A percentile compares a stretch with the other conserved stretches of the same genome.
These are phyloP conservation scores for Annulohypoxylon bovei DNA, from an alignment of 495 filamentous ascomycete species.

Conservation along the genomic window DNA sequence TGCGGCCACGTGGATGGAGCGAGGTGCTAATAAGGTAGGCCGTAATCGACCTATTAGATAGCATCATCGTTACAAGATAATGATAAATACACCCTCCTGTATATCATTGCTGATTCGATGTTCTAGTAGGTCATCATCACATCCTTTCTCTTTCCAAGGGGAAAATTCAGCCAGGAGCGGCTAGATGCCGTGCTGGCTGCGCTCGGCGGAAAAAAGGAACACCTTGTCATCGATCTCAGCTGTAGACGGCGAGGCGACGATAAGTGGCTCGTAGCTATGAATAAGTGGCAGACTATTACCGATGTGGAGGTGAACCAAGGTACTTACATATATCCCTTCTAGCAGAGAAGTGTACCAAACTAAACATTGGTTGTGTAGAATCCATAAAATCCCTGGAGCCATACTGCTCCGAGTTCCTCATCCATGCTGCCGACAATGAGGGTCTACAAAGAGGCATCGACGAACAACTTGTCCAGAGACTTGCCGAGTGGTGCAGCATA, in stretches of 20 bases:
- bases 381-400: conserved; percentile 82
- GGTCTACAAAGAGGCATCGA: conserved; percentile 92
- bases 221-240: conserved; percentile 93
- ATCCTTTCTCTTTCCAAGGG: conserved; percentile 81
- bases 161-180: conserved; percentile 76
- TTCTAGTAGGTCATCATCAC: conserved; percentile 83
- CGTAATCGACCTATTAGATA: neutral
- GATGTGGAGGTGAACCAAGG: conserved; percentile 92
- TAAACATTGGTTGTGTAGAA: conserved; percentile 57
- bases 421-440: conserved; percentile 99
- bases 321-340: conserved; percentile 47
- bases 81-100: neutral
- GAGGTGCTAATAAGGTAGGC: conserved; percentile 88
- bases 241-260: conserved; percentile 77
- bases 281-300: conserved; percentile 97
- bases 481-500: conserved; percentile 86
- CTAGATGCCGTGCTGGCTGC: conserved; percentile 75
- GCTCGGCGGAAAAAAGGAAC: conserved; percentile 76
- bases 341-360: neutral
- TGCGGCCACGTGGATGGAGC: conserved; percentile 84
- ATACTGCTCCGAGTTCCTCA: conserved; percentile 94
- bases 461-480: conserved; percentile 76
- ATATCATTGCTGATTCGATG: conserved; percentile 10
- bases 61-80: neutral
- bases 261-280: conserved; percentile 93